These are phyloP conservation scores for Thraustochytrium sp. DNA, from an alignment of 352 stramenopile genomes.

Conservation along the genomic window DNA sequence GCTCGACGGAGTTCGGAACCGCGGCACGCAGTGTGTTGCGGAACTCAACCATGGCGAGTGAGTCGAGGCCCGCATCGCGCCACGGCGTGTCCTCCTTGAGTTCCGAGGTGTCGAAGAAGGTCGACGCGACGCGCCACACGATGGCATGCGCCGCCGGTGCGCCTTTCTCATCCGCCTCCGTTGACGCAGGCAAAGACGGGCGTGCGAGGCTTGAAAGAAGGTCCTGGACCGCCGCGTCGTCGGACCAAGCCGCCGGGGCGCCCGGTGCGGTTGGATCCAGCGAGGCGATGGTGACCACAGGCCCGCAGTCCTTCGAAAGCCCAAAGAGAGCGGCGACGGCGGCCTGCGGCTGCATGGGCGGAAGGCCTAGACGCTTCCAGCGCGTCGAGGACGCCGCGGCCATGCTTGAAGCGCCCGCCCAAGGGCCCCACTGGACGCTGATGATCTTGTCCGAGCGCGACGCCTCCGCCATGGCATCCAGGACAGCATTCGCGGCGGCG, in stretches of 20 bases:
- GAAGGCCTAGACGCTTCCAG: not conserved
- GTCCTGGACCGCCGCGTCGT: not conserved
- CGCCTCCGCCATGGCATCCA: constrained; percentile 19
- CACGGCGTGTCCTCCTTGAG: not conserved
- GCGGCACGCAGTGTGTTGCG: not conserved
- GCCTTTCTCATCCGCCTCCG: too few species aligned
- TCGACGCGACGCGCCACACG: not conserved
- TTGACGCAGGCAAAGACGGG: too few species aligned
- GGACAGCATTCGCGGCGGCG: constrained; percentile 16
- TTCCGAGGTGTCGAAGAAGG: not conserved
- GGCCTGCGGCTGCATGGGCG: not conserved
- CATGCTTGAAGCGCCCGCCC: constrained; percentile 33
- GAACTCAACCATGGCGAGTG: constrained; percentile 33
- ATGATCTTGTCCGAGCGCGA: not conserved
- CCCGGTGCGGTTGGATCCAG: not conserved
- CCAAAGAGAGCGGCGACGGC: constrained; percentile 18
- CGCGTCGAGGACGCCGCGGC: not conserved
- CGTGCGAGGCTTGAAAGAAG: not conserved
- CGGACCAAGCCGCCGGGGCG: not conserved
- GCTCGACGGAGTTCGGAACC: not conserved
- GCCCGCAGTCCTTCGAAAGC: not conserved
- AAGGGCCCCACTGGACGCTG: constrained; percentile 44
- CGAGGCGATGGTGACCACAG: not conserved
- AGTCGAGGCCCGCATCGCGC: constrained; percentile 18
- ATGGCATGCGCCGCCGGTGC: not conserved